These are phyloP conservation scores for Verbena officinalis DNA, from an alignment of 257 asterid genomes.

Conservation along the genomic window DNA sequence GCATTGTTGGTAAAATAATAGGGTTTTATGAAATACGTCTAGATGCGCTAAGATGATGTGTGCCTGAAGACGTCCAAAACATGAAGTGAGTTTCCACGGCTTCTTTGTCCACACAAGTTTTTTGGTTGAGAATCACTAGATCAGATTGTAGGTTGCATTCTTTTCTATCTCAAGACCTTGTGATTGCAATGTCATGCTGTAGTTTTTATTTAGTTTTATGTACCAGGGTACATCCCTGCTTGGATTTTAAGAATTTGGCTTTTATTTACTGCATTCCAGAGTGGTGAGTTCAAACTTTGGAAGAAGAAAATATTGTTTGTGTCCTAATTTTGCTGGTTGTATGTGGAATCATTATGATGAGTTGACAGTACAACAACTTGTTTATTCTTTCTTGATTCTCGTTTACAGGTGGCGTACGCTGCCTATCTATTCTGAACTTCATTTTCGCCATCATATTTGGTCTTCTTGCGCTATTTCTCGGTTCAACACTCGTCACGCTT, in stretches of 20 bases:
- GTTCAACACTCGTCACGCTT: slow-evolving; percentile 88
- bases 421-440: slow-evolving; percentile 77
- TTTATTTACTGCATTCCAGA: background rate
- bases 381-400: slow-evolving; percentile 5
- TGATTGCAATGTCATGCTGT: background rate
- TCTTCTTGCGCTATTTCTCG: slow-evolving; percentile 85
- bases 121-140: background rate
- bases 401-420: slow-evolving; percentile 81
- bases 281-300: background rate
- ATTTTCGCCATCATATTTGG: slow-evolving; percentile 74
- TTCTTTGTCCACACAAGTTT: slow-evolving; percentile 4
- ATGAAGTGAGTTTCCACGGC: background rate
- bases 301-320: background rate
- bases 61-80: slow-evolving; percentile 4
- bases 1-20: slow-evolving; percentile 4
- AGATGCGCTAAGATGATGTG: slow-evolving; percentile 3
- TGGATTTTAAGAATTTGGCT: slow-evolving; percentile 2
- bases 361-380: background rate
- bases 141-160: slow-evolving; percentile 16
- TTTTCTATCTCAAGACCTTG: background rate
- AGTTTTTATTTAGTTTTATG: background rate
- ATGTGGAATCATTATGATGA: background rate
- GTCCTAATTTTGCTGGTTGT: background rate
- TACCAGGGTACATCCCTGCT: background rate
- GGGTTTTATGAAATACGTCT: slow-evolving; percentile 11